Evolutionary conservation across 179 eudicot genomes (phyloP).

Genomic region (Vitellaria paradoxa): DNA sequence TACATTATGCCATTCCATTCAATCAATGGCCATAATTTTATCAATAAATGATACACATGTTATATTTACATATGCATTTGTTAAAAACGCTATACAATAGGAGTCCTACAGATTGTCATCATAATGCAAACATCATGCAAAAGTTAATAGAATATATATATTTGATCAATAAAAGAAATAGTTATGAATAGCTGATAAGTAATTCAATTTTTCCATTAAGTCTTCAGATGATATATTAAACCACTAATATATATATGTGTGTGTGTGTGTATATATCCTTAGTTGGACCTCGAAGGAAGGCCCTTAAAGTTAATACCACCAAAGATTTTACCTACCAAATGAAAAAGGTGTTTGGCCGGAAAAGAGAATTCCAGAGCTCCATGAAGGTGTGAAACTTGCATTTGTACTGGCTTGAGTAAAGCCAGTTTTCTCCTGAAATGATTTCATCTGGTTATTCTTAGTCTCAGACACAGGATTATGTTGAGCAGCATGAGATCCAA

Average conservation of each 20-base stretch:
- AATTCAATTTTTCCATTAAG: background rate
- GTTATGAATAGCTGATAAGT: background rate
- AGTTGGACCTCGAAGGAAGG: background rate
- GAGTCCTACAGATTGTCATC: too few species aligned
- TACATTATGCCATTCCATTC: background rate
- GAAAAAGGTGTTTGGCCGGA: conserved; percentile 42
- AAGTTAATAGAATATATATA: too few species aligned
- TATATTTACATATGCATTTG: background rate
- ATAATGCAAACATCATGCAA: too few species aligned
- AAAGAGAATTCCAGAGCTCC: conserved; percentile 43
- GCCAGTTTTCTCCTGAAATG: conserved; percentile 29
- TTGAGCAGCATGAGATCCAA: conserved; percentile 34
- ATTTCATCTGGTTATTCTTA: conserved; percentile 32
- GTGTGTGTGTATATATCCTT: too few species aligned
- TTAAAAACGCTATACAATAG: too few species aligned
- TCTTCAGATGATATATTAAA: background rate
- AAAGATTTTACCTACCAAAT: conserved; percentile 55
- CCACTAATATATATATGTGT: too few species aligned
- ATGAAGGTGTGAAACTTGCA: conserved; percentile 32
- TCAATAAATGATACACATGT: background rate
- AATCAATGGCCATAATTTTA: background rate
- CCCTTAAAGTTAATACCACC: conserved; percentile 3
- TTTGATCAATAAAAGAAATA: background rate
- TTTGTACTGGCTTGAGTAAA: conserved; percentile 35
- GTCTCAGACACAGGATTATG: conserved; percentile 37